Percentiles rank a stretch among this genome's conserved stretches.
phyloP scores from a whole-genome alignment of 176 grass and related monocot species.

The Thalia dealbata region DNA sequence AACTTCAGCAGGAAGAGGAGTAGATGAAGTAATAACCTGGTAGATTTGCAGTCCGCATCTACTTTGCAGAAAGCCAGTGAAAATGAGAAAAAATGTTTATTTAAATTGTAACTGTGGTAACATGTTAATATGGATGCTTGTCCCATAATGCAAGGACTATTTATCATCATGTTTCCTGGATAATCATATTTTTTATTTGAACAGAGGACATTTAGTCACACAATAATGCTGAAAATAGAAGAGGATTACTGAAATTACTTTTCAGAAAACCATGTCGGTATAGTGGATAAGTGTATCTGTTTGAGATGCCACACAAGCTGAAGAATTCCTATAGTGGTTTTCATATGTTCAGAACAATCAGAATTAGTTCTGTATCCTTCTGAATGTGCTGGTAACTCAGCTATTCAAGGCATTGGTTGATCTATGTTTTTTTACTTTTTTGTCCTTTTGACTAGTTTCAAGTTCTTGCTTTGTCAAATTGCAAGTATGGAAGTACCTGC shows the following conservation, averaged over 20 bases:
- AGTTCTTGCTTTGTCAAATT: no score
- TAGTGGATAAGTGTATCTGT: neutral
- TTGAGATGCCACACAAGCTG: neutral
- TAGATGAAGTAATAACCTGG: no score
- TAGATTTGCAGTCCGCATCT: neutral
- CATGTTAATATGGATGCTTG: neutral
- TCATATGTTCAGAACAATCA: neutral
- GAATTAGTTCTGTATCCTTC: neutral
- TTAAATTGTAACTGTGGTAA: neutral
- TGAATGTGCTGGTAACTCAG: no score
- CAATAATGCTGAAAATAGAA: neutral
- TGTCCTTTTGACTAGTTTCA: neutral
- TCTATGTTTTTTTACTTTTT: neutral
- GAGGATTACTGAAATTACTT: neutral
- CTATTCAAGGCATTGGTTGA: neutral
- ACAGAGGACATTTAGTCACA: neutral
- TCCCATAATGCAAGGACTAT: neutral
- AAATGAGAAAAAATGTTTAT: neutral
- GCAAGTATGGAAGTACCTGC: no score
- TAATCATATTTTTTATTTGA: slow-evolving; percentile 2
- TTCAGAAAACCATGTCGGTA: neutral
- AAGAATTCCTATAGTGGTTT: neutral
- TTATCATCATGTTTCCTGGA: neutral
- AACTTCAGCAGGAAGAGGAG: no score
- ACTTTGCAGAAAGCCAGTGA: neutral